phyloP scores from a whole-genome alignment of 371 early-diverging fungal genomes.

The Circinella minor region DNA sequence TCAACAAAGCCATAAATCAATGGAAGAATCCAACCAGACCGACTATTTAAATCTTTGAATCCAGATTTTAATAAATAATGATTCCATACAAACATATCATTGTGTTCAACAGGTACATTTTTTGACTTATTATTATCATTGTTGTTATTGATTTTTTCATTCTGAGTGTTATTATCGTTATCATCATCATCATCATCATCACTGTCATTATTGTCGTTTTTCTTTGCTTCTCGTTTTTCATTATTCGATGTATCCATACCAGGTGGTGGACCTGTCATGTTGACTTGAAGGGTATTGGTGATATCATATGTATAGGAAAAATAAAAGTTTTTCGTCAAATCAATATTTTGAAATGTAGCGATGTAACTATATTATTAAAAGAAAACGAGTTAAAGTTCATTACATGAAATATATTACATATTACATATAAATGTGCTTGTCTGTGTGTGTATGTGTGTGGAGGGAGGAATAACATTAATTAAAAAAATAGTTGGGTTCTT shows the following conservation, averaged over 20 bases:
- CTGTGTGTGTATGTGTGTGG: too few relatives aligned
- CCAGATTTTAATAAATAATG: slow-evolving; percentile 79
- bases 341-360: slow-evolving; percentile 82
- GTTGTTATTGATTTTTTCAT: not conserved
- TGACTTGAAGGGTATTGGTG: slow-evolving; percentile 88
- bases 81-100: slow-evolving; percentile 97
- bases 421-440: too few relatives aligned
- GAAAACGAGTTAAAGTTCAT: too few relatives aligned
- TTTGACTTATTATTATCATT: not conserved
- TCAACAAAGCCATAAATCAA: slow-evolving; percentile 96
- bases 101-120: slow-evolving; percentile 35
- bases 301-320: slow-evolving; percentile 95
- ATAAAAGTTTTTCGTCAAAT: slow-evolving; percentile 87
- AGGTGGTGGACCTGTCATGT: slow-evolving; percentile 65
- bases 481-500: not conserved
- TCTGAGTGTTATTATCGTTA: not conserved
- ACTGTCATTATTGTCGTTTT: too few relatives aligned
- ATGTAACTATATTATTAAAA: slow-evolving; percentile 56
- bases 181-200: not conserved
- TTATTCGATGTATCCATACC: slow-evolving; percentile 1
- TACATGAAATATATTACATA: too few relatives aligned
- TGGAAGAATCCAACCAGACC: slow-evolving; percentile 88
- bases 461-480: not conserved
- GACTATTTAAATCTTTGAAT: slow-evolving; percentile 63
- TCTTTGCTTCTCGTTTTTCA: not conserved